Conservation (phyloP, 192 early-diverging fungal species). For the Coemansia sp. region DNA sequence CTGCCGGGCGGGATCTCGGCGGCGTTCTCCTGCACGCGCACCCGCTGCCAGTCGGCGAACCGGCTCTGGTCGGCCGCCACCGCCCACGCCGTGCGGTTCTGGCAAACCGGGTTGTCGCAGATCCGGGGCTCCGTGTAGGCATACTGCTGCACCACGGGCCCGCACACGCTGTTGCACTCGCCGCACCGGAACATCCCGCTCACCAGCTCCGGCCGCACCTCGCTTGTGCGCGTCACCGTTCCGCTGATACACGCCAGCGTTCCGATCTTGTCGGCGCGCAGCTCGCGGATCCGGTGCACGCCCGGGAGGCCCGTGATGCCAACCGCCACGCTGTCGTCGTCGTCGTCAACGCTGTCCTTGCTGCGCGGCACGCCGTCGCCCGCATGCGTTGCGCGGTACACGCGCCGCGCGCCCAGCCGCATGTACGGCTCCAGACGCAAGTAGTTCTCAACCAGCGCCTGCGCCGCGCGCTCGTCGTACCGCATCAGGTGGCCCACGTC, state of each 20-base stretch:
- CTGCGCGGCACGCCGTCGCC: neutral
- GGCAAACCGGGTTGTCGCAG: slow-evolving; percentile 80
- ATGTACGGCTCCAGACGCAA: slow-evolving; percentile 86
- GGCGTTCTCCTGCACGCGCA: slow-evolving; percentile 94
- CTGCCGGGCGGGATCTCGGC: slow-evolving; percentile 94
- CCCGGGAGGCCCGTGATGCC: slow-evolving; percentile 65
- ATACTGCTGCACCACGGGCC: slow-evolving; percentile 94
- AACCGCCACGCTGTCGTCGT: slow-evolving; percentile 51
- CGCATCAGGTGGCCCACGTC: slow-evolving; percentile 68
- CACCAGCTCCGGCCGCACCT: slow-evolving; percentile 94
- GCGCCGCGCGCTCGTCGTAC: slow-evolving; percentile 60
- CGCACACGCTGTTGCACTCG: slow-evolving; percentile 76
- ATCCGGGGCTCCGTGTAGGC: slow-evolving; percentile 91
- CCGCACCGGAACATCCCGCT: slow-evolving; percentile 87
- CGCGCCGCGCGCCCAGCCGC: slow-evolving; percentile 77
- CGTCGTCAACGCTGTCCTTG: neutral
- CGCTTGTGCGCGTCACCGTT: slow-evolving; percentile 95
- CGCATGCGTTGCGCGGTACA: slow-evolving; percentile 58
- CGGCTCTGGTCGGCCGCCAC: slow-evolving; percentile 78
- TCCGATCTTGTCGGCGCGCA: slow-evolving; percentile 81
- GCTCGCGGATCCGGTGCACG: slow-evolving; percentile 72
- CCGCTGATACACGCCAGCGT: slow-evolving; percentile 80
- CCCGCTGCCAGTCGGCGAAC: slow-evolving; percentile 97
- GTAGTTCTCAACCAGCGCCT: slow-evolving; percentile 69
- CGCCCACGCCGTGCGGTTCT: slow-evolving; percentile 77